Percentiles rank a stretch among this genome's conserved stretches.
Conservation (phyloP, 1,284 basidiomycete genomes). For the Ganoderma multipileum region DNA sequence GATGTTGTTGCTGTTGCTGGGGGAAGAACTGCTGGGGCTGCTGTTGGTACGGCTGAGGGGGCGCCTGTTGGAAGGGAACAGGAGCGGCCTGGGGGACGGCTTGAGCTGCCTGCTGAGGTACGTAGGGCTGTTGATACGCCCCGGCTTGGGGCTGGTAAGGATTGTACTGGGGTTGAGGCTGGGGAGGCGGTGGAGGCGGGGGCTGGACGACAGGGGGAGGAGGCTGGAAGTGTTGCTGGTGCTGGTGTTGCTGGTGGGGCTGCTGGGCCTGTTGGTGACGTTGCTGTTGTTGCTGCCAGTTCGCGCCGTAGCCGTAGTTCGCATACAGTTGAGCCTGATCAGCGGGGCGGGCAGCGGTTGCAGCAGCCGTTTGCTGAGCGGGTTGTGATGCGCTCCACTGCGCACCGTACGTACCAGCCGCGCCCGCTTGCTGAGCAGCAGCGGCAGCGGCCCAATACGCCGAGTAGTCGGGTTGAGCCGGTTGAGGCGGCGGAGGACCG, state of each 20-base stretch:
- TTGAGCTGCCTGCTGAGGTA: slow-evolving; percentile 60
- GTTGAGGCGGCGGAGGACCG: slow-evolving; percentile 75
- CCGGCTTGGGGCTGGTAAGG: slow-evolving; percentile 79
- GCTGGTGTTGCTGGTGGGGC: slow-evolving; percentile 45
- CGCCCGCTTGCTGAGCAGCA: slow-evolving; percentile 54
- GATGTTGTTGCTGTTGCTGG: slow-evolving; percentile 55
- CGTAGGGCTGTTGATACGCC: slow-evolving; percentile 67
- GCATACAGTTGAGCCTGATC: slow-evolving; percentile 83
- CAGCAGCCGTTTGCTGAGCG: slow-evolving; percentile 43
- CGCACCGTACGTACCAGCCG: slow-evolving; percentile 57
- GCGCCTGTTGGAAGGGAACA: slow-evolving; percentile 40
- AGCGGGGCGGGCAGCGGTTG: slow-evolving; percentile 58
- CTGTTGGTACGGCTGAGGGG: slow-evolving; percentile 39
- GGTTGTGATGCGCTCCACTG: slow-evolving; percentile 71
- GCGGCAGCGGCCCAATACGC: slow-evolving; percentile 75
- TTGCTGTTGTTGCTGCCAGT: slow-evolving; percentile 63
- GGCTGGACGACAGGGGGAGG: slow-evolving; percentile 59
- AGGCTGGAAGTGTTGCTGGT: slow-evolving; percentile 58
- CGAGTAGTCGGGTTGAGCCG: slow-evolving; percentile 73
- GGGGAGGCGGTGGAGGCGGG: slow-evolving; percentile 53
- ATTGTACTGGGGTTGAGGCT: slow-evolving; percentile 66
- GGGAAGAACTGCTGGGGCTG: slow-evolving; percentile 43
- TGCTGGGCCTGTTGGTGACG: slow-evolving; percentile 61
- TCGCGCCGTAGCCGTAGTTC: slow-evolving; percentile 81
- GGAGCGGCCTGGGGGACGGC: slow-evolving; percentile 47